phyloP scores from a whole-genome alignment of 2,329 filamentous ascomycete genomes.

The Trichocomaceae sp. region DNA sequence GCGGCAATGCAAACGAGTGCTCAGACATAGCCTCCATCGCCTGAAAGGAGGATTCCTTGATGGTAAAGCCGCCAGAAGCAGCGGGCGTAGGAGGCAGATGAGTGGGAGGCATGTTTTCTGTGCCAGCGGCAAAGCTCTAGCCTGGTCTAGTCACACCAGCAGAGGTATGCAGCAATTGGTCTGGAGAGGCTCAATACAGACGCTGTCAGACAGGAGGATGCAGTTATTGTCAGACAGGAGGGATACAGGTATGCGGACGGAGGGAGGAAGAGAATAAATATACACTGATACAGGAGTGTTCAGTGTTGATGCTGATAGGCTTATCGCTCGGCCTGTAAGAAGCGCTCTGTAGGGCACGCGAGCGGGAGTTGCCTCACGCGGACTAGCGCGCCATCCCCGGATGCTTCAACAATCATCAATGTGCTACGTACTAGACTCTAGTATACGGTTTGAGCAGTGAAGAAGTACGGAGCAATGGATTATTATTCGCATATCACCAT shows the following conservation, averaged over 20 bases:
- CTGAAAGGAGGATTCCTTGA: slow-evolving; percentile 27
- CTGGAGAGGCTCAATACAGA: too few species aligned
- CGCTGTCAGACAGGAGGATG: too few species aligned
- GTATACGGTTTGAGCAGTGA: too few species aligned
- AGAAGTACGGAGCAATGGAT: too few species aligned
- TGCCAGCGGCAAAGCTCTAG: not conserved
- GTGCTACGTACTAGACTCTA: too few species aligned
- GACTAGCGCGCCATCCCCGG: not conserved
- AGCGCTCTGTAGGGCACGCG: slow-evolving; percentile 9
- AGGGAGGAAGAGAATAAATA: not conserved
- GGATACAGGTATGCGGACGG: not conserved
- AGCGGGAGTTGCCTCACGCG: not conserved
- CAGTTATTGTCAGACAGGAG: too few species aligned
- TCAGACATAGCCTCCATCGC: slow-evolving; percentile 24
- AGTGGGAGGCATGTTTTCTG: slow-evolving; percentile 4
- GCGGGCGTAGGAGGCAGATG: slow-evolving; percentile 20
- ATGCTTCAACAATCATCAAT: not conserved
- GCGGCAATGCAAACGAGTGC: slow-evolving; percentile 28
- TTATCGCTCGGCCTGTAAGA: slow-evolving; percentile 11
- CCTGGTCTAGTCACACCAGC: not conserved
- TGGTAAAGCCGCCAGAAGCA: slow-evolving; percentile 34
- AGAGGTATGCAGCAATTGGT: not conserved
- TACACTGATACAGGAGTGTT: too few species aligned
- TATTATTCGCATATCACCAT: too few species aligned
- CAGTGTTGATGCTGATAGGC: slow-evolving; percentile 10